Evolutionary conservation across 148 eudicot species (phyloP).

Genomic region (Rhododendron henanense): DNA sequence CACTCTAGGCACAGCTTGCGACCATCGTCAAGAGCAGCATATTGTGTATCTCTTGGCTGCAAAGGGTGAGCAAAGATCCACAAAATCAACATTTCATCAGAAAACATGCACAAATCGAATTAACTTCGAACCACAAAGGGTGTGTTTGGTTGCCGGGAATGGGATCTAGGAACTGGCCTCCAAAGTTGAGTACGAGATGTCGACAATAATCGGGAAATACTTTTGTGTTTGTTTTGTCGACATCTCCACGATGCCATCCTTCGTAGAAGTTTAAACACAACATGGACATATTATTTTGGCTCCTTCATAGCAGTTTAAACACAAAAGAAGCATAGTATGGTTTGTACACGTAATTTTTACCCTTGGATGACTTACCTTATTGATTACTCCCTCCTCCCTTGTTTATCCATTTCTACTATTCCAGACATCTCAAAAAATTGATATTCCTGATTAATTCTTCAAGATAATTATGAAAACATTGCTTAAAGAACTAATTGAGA

Average conservation of each 20-base stretch:
- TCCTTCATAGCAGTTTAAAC: neutral
- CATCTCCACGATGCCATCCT: neutral
- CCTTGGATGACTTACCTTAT: neutral
- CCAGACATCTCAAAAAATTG: neutral
- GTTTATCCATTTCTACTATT: neutral
- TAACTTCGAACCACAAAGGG: neutral
- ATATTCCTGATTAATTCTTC: neutral
- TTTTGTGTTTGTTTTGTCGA: neutral
- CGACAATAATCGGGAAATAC: neutral
- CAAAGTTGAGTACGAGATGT: neutral
- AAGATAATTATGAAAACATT: neutral
- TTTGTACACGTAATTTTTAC: neutral
- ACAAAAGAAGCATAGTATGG: neutral
- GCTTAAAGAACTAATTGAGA: neutral
- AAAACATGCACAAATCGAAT: neutral
- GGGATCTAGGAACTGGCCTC: neutral
- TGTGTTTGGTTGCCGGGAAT: neutral
- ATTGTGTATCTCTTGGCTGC: constrained; percentile 73
- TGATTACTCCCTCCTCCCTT: neutral
- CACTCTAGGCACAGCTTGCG: constrained; percentile 92
- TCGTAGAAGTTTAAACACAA: neutral
- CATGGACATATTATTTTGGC: neutral
- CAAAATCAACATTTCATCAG: neutral
- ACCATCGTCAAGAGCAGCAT: constrained; percentile 82
- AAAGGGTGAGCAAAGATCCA: neutral